phyloP scores from a whole-genome alignment of 2,329 filamentous ascomycete genomes.

The Neocucurbitaria cava region DNA sequence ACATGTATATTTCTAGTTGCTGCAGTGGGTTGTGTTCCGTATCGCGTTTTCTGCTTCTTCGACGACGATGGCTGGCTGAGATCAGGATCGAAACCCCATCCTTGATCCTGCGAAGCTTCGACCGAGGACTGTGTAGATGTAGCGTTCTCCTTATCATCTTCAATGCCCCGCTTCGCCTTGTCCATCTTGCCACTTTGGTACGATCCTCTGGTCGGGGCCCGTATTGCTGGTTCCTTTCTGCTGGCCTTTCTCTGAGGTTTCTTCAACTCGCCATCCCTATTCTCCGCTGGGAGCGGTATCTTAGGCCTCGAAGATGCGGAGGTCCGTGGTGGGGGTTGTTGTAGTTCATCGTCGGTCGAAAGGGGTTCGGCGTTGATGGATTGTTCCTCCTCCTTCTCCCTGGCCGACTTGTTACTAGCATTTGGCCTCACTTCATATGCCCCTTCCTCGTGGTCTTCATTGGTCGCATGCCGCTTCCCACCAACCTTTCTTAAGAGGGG shows the following conservation, averaged over 20 bases:
- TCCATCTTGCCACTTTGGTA: constrained; percentile 14
- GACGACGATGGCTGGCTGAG: neutral
- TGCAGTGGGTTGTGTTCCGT: neutral
- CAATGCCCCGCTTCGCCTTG: constrained; percentile 8
- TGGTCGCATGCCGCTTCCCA: constrained; percentile 45
- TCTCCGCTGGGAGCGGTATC: constrained; percentile 1
- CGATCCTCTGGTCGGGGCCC: constrained; percentile 8
- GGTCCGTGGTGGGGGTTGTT: constrained; percentile 4
- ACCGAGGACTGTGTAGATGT: constrained; percentile 8
- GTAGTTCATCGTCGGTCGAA: constrained; percentile 29
- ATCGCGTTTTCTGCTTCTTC: constrained; percentile 10
- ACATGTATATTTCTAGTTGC: constrained; percentile 10
- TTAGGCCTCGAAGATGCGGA: constrained; percentile 5
- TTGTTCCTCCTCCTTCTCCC: constrained; percentile 6
- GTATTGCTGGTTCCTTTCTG: constrained; percentile 7
- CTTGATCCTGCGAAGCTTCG: constrained; percentile 1
- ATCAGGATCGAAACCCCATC: constrained; percentile 3
- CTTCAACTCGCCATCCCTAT: constrained; percentile 7
- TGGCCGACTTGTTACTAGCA: neutral
- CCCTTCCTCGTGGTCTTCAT: constrained; percentile 46
- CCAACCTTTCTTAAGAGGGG: constrained; percentile 41
- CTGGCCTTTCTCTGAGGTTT: constrained; percentile 1
- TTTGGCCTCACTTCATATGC: constrained; percentile 8
- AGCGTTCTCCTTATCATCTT: constrained; percentile 27
- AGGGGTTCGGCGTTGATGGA: constrained; percentile 28